Evolutionary conservation across 1,284 basidiomycete species (phyloP), one percentile per base, ranked within the genome.

Genomic region (Ceratobasidium sp.): DNA sequence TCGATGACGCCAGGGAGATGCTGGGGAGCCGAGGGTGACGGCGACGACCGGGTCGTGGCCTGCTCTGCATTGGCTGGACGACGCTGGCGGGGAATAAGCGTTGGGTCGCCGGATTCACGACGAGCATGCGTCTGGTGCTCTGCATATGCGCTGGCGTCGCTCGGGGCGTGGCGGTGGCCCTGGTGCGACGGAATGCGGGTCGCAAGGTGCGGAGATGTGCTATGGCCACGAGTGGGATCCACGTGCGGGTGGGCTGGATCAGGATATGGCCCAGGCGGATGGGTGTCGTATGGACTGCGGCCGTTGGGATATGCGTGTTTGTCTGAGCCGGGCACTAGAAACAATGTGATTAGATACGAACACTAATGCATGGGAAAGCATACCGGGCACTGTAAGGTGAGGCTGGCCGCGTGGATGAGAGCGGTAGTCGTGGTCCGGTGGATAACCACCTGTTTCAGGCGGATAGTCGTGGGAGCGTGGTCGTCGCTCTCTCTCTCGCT

Each of bases 331-430:
- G 47, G 45, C n/a, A 47, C 49, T n/a, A 54, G 5, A 54, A 29
- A 17, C 5, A 53, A 65, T 17, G 55, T 6, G 27, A 42, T 17
- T 42, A n/a, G 42, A 34, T 43, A 6, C 52, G 25, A 32, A 25
- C 22, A 38, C 35, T 27, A 22, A 65, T n/a, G 47, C 31, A n/a
- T 20, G 20, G 45, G n/a, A 31, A 29, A 52, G 20, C 47, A 15
- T 65, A 65, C 60, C 60, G 52, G 60, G 60, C 35, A 65, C 49
- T 15, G 60, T 38, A 22, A 65, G 60, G 60, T 65, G 60, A 65
- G 60, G 60, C 60, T 65, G 60, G 49, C 60, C 60, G 60, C 60
- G 60, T 65, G 69, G 58, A 31, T 55, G 50, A 27, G 58, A 20
- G 47, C 58, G 50, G 58, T 42, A 55, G 58, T 70, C 49, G 58